Conservation (phyloP, 1,284 basidiomycete species). For the Apiotrichum montevideense region DNA sequence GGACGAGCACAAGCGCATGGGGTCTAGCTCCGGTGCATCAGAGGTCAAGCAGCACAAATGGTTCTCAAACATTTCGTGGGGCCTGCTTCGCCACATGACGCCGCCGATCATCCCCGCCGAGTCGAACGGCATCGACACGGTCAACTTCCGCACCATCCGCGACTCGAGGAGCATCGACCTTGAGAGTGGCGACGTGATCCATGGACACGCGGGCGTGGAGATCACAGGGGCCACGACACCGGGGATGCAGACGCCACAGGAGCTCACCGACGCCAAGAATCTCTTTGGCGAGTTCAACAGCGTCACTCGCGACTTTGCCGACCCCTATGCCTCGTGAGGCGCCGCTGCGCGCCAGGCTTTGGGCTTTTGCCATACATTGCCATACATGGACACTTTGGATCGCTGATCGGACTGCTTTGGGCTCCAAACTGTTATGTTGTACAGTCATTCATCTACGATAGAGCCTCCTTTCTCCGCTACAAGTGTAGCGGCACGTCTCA, state of each 20-base stretch:
- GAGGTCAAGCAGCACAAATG: slow-evolving; percentile 99
- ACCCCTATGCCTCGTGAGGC: slow-evolving; percentile 14
- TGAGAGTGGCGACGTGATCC: slow-evolving; percentile 47
- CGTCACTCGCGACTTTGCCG: slow-evolving; percentile 64
- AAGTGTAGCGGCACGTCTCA: background rate
- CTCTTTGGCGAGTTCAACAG: slow-evolving; percentile 78
- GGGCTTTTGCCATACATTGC: too few relatives aligned
- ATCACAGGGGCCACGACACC: slow-evolving; percentile 49
- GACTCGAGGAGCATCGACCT: slow-evolving; percentile 87
- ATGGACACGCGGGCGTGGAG: slow-evolving; percentile 38
- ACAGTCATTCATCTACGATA: background rate
- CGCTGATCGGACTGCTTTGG: too few relatives aligned
- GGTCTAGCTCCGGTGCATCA: slow-evolving; percentile 87
- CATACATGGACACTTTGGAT: too few relatives aligned
- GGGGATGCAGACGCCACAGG: slow-evolving; percentile 49
- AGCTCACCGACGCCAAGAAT: slow-evolving; percentile 50
- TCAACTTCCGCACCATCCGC: slow-evolving; percentile 84
- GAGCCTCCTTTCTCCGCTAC: background rate
- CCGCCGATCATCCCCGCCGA: slow-evolving; percentile 86
- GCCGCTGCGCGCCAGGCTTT: too few relatives aligned
- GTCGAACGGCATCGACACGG: slow-evolving; percentile 75
- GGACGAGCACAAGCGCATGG: slow-evolving; percentile 80
- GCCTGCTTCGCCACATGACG: slow-evolving; percentile 81
- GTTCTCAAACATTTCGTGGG: slow-evolving; percentile 96
- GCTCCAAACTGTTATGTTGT: background rate